phyloP scores from a whole-genome alignment of 139 green algal genomes.

The Limnomonas spitsbergensis region DNA sequence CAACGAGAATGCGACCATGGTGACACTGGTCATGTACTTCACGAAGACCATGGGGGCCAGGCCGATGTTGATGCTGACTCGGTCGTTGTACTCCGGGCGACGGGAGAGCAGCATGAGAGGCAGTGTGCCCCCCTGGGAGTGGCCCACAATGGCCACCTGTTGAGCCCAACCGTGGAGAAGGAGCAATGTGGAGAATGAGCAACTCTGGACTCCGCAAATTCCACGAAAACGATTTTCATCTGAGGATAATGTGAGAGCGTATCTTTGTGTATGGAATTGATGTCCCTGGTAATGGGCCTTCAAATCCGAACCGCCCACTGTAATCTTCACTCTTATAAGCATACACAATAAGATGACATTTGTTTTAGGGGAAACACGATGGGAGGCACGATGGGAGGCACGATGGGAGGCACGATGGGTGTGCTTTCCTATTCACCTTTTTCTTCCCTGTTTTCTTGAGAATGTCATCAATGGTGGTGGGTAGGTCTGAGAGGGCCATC shows the following conservation, averaged over 20 bases:
- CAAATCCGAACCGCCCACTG: not conserved
- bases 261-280: not conserved
- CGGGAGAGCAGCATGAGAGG: constrained; percentile 51
- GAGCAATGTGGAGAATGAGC: not conserved
- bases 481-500: too few relatives aligned
- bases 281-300: not conserved
- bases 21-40: constrained; percentile 25
- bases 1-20: constrained; percentile 29
- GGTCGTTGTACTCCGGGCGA: constrained; percentile 31
- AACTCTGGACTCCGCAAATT: not conserved
- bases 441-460: not conserved
- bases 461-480: not conserved
- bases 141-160: constrained; percentile 47
- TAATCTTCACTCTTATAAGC: too few relatives aligned
- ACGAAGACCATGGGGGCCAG: constrained; percentile 64
- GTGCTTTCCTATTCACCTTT: not conserved
- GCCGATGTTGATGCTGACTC: constrained; percentile 46
- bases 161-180: not conserved
- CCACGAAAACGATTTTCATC: not conserved
- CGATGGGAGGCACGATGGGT: not conserved
- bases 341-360: too few relatives aligned
- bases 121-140: constrained; percentile 47
- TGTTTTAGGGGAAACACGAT: too few relatives aligned
- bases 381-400: not conserved
- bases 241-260: not conserved